Evolutionary conservation across 1,139 yeast genomes (phyloP).

Genomic region (Suhomyces maxii): DNA sequence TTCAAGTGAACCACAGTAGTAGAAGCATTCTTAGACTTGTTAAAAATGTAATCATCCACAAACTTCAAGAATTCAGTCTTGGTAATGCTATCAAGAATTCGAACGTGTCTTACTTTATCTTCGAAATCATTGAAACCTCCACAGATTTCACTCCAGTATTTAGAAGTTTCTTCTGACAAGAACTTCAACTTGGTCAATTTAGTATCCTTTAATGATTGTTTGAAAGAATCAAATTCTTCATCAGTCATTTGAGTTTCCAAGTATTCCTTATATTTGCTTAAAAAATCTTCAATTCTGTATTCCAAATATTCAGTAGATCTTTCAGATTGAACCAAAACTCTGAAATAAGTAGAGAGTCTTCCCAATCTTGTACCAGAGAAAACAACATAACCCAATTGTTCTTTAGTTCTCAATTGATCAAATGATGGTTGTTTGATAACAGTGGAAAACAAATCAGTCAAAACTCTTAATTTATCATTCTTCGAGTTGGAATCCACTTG

Average conservation of each 20-base stretch:
- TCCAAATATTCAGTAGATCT: constrained; percentile 73
- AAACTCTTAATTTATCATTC: constrained; percentile 35
- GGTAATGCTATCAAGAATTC: constrained; percentile 51
- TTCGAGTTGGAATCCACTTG: constrained; percentile 56
- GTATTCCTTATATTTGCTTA: constrained; percentile 39
- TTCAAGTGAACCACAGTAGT: constrained; percentile 67
- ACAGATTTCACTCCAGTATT: constrained; percentile 67
- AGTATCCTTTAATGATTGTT: constrained; percentile 64
- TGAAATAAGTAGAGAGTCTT: constrained; percentile 73
- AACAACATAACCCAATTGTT: constrained; percentile 89
- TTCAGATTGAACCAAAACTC: constrained; percentile 86
- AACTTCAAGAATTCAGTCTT: constrained; percentile 59
- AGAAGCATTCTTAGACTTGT: constrained; percentile 31
- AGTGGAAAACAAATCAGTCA: constrained; percentile 67
- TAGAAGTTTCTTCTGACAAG: constrained; percentile 68
- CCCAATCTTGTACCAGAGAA: constrained; percentile 71
- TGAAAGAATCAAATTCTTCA: constrained; percentile 67
- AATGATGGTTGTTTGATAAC: constrained; percentile 85
- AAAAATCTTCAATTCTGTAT: constrained; percentile 70
- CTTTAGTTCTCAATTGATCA: constrained; percentile 85
- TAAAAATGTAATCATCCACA: constrained; percentile 47
- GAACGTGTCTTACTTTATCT: constrained; percentile 57
- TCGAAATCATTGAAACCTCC: constrained; percentile 79
- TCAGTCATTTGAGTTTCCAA: constrained; percentile 46
- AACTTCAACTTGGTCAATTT: constrained; percentile 75